A percentile compares a stretch with the other conserved stretches of the same genome.
Conservation (phyloP, 257 asterid genomes). For the Rhazya stricta region DNA sequence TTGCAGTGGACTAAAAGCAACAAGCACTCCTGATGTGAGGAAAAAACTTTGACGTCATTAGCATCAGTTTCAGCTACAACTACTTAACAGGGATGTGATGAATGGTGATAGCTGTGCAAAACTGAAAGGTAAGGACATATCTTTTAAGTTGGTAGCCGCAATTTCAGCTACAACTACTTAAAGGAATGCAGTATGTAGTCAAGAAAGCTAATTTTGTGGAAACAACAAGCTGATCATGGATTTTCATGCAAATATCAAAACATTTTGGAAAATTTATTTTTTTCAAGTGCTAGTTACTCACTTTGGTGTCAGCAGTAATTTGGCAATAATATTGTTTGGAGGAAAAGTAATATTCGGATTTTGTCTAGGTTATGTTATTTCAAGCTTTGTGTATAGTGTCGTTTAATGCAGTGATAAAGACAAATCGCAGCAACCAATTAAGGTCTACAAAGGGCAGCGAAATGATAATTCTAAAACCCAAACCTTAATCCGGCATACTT, state of each 20-base stretch:
- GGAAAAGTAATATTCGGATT: neutral
- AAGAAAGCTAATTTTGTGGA: neutral
- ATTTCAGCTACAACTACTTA: no score
- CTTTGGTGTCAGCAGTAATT: neutral
- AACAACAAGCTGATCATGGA: neutral
- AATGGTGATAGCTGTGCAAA: no score
- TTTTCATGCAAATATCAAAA: neutral
- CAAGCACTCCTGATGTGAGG: neutral
- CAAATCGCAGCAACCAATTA: no score
- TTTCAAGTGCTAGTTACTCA: neutral
- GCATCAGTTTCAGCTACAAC: neutral
- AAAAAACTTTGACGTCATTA: neutral
- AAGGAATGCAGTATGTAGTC: no score
- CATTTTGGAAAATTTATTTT: no score
- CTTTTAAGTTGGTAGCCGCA: no score
- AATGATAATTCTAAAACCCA: no score
- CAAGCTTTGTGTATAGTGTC: neutral
- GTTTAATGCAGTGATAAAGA: neutral
- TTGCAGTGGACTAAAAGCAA: neutral
- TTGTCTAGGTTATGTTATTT: neutral
- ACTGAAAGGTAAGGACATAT: neutral
- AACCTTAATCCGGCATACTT: no score
- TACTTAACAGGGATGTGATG: neutral
- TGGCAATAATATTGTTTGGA: neutral
- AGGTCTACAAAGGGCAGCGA: no score